Percentiles rank a stretch among this genome's conserved stretches.
Evolutionary conservation across 2,329 filamentous ascomycete species (phyloP).

Genomic region (Calonectria hongkongensis): DNA sequence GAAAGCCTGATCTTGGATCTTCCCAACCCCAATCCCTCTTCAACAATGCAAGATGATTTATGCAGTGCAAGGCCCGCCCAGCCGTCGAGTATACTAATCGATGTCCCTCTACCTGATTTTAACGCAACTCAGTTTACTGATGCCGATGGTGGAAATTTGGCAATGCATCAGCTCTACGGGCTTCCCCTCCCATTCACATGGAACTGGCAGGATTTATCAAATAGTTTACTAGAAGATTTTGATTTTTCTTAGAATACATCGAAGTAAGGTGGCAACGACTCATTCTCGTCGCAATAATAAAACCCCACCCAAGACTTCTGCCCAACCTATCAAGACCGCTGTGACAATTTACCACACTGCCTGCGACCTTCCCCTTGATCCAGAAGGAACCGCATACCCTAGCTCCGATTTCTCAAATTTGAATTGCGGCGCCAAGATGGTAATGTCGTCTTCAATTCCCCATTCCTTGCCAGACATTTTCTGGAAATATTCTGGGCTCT

Average conservation of each 20-base stretch:
- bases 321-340: not conserved
- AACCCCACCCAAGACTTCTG: not conserved
- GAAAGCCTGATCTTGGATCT: not conserved
- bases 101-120: not conserved
- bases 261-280: not conserved
- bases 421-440: slow-evolving; percentile 35
- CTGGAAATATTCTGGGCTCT: slow-evolving; percentile 36
- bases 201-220: slow-evolving; percentile 32
- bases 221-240: slow-evolving; percentile 31
- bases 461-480: slow-evolving; percentile 38
- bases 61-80: not conserved
- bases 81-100: not conserved
- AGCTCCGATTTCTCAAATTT: slow-evolving; percentile 30
- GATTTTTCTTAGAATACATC: slow-evolving; percentile 23
- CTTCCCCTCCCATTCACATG: slow-evolving; percentile 33
- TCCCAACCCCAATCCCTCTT: not conserved
- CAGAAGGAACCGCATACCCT: slow-evolving; percentile 28
- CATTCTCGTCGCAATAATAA: not conserved
- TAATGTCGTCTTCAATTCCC: slow-evolving; percentile 32
- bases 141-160: not conserved
- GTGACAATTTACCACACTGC: slow-evolving; percentile 24
- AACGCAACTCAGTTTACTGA: not conserved
- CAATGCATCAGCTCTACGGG: slow-evolving; percentile 27
- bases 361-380: slow-evolving; percentile 28
- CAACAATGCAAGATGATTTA: not conserved